These are phyloP conservation scores for Cytospora piceae DNA, from an alignment of 2,329 filamentous ascomycete genomes.

Conservation along the genomic window DNA sequence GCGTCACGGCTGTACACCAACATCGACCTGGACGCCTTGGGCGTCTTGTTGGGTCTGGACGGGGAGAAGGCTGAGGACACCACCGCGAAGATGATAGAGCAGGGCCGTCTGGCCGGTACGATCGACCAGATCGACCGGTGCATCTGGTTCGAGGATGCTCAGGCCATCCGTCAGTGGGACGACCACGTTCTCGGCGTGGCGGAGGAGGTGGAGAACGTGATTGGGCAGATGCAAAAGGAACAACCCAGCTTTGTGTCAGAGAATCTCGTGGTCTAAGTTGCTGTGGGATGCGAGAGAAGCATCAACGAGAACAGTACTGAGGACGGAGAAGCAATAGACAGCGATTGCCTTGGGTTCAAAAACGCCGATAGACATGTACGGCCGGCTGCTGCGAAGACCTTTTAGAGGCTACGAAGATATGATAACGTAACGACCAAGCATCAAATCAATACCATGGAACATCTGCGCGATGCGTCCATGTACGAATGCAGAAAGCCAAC, in stretches of 20 bases:
- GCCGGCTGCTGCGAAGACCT: not conserved
- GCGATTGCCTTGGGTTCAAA: not conserved
- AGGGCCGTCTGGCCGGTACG: slow-evolving; percentile 81
- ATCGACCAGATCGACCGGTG: slow-evolving; percentile 93
- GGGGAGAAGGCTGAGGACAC: slow-evolving; percentile 86
- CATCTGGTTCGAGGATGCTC: slow-evolving; percentile 82
- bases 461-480: not conserved
- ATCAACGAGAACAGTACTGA: not conserved
- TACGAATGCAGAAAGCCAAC: not conserved
- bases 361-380: not conserved
- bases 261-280: slow-evolving; percentile 29
- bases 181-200: slow-evolving; percentile 82
- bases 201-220: slow-evolving; percentile 87
- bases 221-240: slow-evolving; percentile 77
- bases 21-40: slow-evolving; percentile 76
- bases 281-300: no score
- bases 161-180: slow-evolving; percentile 85
- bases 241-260: slow-evolving; percentile 62
- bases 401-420: not conserved
- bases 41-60: slow-evolving; percentile 75
- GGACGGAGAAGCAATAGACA: not conserved
- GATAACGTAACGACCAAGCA: not conserved
- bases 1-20: slow-evolving; percentile 80
- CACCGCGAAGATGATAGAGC: slow-evolving; percentile 93
- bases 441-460: not conserved